Percentiles rank a stretch among this genome's conserved stretches.
These are phyloP conservation scores for Podosphaera aphanis DNA, from an alignment of 2,329 filamentous ascomycete genomes.

Conservation along the genomic window DNA sequence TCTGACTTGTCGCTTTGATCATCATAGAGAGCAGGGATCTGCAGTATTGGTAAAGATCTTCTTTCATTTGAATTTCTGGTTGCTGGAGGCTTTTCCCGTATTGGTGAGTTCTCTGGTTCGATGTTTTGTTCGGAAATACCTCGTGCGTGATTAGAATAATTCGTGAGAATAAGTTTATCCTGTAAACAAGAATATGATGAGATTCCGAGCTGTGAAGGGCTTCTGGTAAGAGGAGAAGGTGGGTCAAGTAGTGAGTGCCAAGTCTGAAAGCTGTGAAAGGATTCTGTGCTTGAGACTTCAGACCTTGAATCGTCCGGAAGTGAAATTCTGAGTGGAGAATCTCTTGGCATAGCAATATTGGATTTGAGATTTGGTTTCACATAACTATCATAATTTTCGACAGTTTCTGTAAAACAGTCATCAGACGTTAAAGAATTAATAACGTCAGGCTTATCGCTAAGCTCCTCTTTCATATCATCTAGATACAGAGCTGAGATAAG, in stretches of 20 bases:
- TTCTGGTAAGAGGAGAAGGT: constrained; percentile 23
- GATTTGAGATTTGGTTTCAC: too few relatives aligned
- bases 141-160: constrained; percentile 4
- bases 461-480: too few relatives aligned
- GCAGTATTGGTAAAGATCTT: constrained; percentile 13
- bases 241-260: constrained; percentile 25
- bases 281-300: constrained; percentile 25
- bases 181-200: constrained; percentile 17
- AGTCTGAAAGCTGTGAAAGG: constrained; percentile 30
- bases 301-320: constrained; percentile 10
- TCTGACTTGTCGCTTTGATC: constrained; percentile 20
- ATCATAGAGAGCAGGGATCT: constrained; percentile 21
- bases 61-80: not conserved
- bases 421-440: too few relatives aligned
- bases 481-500: too few relatives aligned
- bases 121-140: constrained; percentile 15
- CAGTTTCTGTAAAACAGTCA: too few relatives aligned
- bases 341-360: too few relatives aligned
- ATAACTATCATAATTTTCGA: too few relatives aligned
- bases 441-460: too few relatives aligned
- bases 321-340: too few relatives aligned
- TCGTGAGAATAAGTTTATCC: not conserved
- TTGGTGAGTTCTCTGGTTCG: constrained; percentile 8
- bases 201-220: constrained; percentile 18
- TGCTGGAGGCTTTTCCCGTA: constrained; percentile 3